Evolutionary conservation across 371 early-diverging fungal genomes (phyloP).

Genomic region (Mucor indicus): DNA sequence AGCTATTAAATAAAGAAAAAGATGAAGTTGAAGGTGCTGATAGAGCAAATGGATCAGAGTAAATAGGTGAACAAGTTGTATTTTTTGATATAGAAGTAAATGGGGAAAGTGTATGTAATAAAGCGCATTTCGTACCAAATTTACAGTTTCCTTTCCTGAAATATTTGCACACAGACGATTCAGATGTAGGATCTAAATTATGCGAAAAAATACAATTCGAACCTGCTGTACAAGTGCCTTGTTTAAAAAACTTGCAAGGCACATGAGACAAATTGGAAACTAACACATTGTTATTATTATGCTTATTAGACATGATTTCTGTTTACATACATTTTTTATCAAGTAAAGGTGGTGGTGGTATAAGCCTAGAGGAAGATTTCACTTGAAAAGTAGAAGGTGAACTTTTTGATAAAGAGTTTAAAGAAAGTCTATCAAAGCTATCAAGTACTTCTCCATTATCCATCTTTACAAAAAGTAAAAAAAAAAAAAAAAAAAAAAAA

Average conservation of each 20-base stretch:
- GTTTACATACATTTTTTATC: too few relatives aligned
- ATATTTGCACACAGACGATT: conserved; percentile 69
- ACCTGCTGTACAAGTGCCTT: conserved; percentile 76
- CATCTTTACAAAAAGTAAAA: conserved; percentile 1
- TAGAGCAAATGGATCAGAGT: conserved; percentile 17
- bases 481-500: not conserved
- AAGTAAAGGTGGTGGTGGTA: too few relatives aligned
- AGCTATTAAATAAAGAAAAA: too few relatives aligned
- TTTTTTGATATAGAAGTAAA: too few relatives aligned
- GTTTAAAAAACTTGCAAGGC: conserved; percentile 80
- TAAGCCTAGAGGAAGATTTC: too few relatives aligned
- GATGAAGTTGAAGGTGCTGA: too few relatives aligned
- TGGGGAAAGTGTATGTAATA: too few relatives aligned
- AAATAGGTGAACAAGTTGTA: too few relatives aligned
- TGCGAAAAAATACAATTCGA: conserved; percentile 77
- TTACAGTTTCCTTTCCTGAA: conserved; percentile 79
- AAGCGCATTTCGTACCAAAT: conserved; percentile 76
- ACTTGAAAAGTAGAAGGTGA: conserved; percentile 8
- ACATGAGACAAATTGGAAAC: conserved; percentile 56
- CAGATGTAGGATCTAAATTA: conserved; percentile 55
- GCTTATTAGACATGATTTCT: too few relatives aligned
- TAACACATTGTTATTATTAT: too few relatives aligned
- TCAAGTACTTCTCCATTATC: not conserved
- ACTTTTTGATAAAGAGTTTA: conserved; percentile 7
- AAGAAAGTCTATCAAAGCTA: not conserved